Percentiles rank a stretch among this genome's conserved stretches.
Evolutionary conservation across 257 asterid species (phyloP).

Genomic region (Salvia rosmarinus): DNA sequence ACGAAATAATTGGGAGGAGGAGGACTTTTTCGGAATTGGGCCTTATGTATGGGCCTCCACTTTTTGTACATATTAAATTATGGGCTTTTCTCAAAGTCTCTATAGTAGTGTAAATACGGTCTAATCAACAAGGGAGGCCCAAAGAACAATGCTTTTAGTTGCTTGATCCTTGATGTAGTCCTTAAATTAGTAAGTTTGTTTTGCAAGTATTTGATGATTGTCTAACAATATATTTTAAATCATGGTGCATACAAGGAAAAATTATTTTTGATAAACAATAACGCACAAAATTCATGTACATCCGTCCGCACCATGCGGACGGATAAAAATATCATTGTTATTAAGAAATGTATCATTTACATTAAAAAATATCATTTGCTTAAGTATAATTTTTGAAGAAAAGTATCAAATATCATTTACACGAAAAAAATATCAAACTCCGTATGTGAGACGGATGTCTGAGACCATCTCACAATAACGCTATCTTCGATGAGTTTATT

Average conservation of each 20-base stretch:
- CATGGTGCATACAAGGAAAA: background rate
- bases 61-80: background rate
- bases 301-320: too few relatives aligned
- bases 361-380: too few relatives aligned
- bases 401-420: too few relatives aligned
- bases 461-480: background rate
- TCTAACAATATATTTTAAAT: background rate
- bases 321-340: too few relatives aligned
- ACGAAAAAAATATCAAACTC: too few relatives aligned
- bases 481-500: too few relatives aligned
- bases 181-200: too few relatives aligned
- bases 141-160: background rate
- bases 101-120: background rate
- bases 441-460: too few relatives aligned
- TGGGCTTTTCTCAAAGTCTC: background rate
- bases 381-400: too few relatives aligned
- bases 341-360: too few relatives aligned
- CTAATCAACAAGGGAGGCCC: background rate
- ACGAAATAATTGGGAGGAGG: conserved; percentile 6
- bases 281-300: too few relatives aligned
- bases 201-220: background rate
- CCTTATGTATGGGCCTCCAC: conserved; percentile 2
- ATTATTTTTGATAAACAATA: too few relatives aligned
- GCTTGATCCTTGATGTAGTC: background rate
- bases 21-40: conserved; percentile 21